phyloP scores from a whole-genome alignment of 371 early-diverging fungal genomes.

The Vairimorpha necatrix region DNA sequence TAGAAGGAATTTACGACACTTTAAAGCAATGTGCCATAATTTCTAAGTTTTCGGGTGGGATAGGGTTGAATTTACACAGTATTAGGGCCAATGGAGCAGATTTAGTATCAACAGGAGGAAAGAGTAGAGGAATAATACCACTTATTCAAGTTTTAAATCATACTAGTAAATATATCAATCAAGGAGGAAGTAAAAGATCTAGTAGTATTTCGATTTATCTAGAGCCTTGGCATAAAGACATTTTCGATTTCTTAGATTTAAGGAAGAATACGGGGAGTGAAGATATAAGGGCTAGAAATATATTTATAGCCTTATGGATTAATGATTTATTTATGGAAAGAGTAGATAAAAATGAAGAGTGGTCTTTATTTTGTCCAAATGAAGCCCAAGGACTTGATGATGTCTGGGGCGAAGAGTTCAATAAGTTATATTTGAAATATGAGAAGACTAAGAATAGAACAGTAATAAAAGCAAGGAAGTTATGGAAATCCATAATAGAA shows the following conservation, averaged over 20 bases:
- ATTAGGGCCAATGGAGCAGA: slow-evolving; percentile 82
- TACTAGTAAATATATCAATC: slow-evolving; percentile 93
- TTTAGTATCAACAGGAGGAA: slow-evolving; percentile 91
- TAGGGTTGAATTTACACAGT: slow-evolving; percentile 88
- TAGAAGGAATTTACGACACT: slow-evolving; percentile 94
- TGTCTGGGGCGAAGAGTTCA: slow-evolving; percentile 88
- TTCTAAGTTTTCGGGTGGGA: slow-evolving; percentile 93
- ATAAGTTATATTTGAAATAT: slow-evolving; percentile 75
- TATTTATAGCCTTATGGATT: slow-evolving; percentile 94
- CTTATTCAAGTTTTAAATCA: slow-evolving; percentile 95
- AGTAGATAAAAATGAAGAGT: slow-evolving; percentile 82
- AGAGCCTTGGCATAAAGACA: slow-evolving; percentile 97
- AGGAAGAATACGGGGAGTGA: slow-evolving; percentile 97
- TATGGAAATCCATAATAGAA: slow-evolving; percentile 94
- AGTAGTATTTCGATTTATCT: slow-evolving; percentile 97
- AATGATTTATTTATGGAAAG: slow-evolving; percentile 98
- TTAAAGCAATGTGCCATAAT: slow-evolving; percentile 90
- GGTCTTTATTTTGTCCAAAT: slow-evolving; percentile 92
- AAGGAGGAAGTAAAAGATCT: slow-evolving; percentile 95
- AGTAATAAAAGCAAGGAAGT: slow-evolving; percentile 75
- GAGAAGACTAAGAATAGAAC: slow-evolving; percentile 74
- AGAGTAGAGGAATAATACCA: slow-evolving; percentile 91
- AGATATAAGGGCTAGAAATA: slow-evolving; percentile 86
- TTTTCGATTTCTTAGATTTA: slow-evolving; percentile 91
- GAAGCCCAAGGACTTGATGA: slow-evolving; percentile 84